Base-by-base conservation (phyloP, 495 filamentous ascomycete genomes). In the Staphylotrichum tortipilum region DNA sequence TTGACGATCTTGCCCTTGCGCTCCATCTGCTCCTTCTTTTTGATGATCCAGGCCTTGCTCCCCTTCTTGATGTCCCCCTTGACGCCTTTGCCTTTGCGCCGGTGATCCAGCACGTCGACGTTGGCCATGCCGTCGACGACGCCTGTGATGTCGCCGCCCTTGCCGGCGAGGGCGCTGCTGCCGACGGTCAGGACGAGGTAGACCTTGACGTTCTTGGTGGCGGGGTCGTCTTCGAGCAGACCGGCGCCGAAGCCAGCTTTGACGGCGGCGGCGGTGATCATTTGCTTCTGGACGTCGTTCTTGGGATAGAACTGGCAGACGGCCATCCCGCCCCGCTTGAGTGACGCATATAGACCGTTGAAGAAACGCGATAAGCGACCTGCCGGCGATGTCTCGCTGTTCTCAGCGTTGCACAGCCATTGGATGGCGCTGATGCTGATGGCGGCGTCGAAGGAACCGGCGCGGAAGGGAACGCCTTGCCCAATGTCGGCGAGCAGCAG, bases 301-400 rank as follows among this genome's bases (percentile, higher is more conserved):
- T 92, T 94, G 3, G 92, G 94, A 65, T 98, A 98, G 64, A 98
- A 97, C 62, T 97, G 92, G 60, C 90, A 91, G 19, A 97, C 92
- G 2, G 94, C 92, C 34, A 87, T 78, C 19, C 90, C 92, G 9
- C 92, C 92, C 4, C 94, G 75, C 49, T 83, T 78, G 47, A 98
- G 67, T 64, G 80, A 83, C 18, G 85, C 80, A 67, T 95, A 97
- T 7, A 98, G 70, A n/a, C 87, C 87, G 50, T 88, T 84, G 58
- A 98, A 98, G 55, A 98, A 98, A 26, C 92, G 75, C 24, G 76
- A 71, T 38, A 98, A 62, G 14, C 94, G 74, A 8, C 84, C 84
- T 22, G 83, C 74, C 0, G 88, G 79, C 9, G 78, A 84, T 8
- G 91, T 89, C 15, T 94, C 87, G 58, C 79, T 84, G 44, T 78